phyloP scores from a whole-genome alignment of 78 protist species.

The Pelomyxa schiedti region DNA sequence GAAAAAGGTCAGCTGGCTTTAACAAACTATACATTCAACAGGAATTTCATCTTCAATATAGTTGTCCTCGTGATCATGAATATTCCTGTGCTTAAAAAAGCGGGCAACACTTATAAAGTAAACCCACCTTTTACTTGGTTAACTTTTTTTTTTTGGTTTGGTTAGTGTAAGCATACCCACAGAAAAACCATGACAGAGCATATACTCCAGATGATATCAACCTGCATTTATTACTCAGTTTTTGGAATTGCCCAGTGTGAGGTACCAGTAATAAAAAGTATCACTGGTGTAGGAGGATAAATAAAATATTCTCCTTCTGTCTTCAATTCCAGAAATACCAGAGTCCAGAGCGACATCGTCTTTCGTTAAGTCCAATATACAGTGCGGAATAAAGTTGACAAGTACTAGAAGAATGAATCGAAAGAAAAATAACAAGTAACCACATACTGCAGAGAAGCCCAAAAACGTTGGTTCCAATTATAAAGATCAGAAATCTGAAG shows the following conservation, averaged over 20 bases:
- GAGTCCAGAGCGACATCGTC: neutral
- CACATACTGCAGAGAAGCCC: neutral
- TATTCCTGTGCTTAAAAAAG: neutral
- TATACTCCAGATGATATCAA: too few species aligned
- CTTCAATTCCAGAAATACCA: neutral
- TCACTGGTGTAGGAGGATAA: neutral
- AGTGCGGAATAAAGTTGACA: neutral
- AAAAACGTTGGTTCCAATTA: neutral
- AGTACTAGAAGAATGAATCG: neutral
- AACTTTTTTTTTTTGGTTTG: neutral
- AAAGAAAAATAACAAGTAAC: neutral
- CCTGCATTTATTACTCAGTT: neutral
- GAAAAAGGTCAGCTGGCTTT: too few species aligned
- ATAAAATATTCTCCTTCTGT: neutral
- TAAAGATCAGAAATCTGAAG: neutral
- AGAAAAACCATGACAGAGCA: too few species aligned
- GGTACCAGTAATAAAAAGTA: neutral
- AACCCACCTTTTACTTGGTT: neutral
- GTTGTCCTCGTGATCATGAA: neutral
- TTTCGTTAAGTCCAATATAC: neutral
- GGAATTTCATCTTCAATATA: too few species aligned
- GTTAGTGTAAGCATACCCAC: neutral
- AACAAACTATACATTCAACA: too few species aligned
- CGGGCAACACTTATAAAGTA: neutral
- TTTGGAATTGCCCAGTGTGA: neutral